phyloP scores from a whole-genome alignment of 148 eudicot genomes.

The Heliosperma pusillum region DNA sequence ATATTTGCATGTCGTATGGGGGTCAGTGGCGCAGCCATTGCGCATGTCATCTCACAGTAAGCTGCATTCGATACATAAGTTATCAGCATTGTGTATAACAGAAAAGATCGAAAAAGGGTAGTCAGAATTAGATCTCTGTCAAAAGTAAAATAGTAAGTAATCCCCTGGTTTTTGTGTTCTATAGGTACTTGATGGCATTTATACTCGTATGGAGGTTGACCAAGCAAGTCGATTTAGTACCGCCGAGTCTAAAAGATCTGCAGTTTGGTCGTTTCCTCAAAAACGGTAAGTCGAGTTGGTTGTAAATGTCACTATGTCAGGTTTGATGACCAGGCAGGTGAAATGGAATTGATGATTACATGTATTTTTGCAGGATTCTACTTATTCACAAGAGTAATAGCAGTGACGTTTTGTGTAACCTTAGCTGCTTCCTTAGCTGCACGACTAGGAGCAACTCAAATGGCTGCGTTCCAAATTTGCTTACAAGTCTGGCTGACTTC shows the following conservation, averaged over 20 bases:
- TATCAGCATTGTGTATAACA: neutral
- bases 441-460: conserved; percentile 69
- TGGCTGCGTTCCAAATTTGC: conserved; percentile 98
- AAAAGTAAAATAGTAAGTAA: neutral
- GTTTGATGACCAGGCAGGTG: neutral
- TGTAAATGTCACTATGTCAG: neutral
- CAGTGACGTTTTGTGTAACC: conserved; percentile 86
- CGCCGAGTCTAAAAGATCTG: conserved; percentile 65
- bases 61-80: conserved; percentile 16
- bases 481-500: conserved; percentile 95
- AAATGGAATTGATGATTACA: neutral
- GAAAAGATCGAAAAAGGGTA: neutral
- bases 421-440: conserved; percentile 92
- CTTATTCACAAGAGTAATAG: conserved; percentile 71
- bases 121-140: too few relatives aligned
- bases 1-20: conserved; percentile 69
- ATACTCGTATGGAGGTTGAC: conserved; percentile 64
- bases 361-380: conserved; percentile 48
- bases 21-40: conserved; percentile 94
- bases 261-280: conserved; percentile 77
- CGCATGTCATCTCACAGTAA: conserved; percentile 96
- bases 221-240: conserved; percentile 67
- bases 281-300: conserved; percentile 45
- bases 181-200: conserved; percentile 69
- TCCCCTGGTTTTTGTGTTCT: neutral